Evolutionary conservation across 2,329 filamentous ascomycete genomes (phyloP).

Genomic region (Mariannaea sp.): DNA sequence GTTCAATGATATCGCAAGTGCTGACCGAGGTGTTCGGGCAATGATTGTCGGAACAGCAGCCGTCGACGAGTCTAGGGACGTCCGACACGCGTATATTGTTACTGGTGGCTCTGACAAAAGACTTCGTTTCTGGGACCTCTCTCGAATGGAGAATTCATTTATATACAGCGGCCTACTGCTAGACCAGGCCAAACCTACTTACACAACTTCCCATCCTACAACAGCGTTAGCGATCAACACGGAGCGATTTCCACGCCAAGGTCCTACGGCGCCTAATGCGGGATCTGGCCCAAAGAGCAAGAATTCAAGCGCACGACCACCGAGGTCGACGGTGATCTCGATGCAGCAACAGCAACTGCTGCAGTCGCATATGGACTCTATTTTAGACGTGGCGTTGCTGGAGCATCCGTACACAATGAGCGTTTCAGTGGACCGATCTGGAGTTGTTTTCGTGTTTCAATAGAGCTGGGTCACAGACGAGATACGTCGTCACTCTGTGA

Average conservation of each 20-base stretch:
- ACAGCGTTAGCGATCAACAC: conserved; percentile 68
- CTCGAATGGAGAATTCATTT: conserved; percentile 74
- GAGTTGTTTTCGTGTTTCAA: conserved; percentile 83
- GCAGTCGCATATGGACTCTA: conserved; percentile 83
- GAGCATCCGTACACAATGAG: conserved; percentile 93
- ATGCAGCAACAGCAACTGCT: conserved; percentile 85
- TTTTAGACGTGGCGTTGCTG: conserved; percentile 86
- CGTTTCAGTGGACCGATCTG: conserved; percentile 85
- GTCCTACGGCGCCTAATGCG: conserved; percentile 40
- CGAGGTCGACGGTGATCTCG: conserved; percentile 83
- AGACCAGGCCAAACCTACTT: conserved; percentile 75
- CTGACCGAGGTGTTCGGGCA: conserved; percentile 72
- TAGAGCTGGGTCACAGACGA: conserved; percentile 37
- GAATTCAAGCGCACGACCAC: conserved; percentile 51
- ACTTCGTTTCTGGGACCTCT: conserved; percentile 91
- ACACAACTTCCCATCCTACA: conserved; percentile 66
- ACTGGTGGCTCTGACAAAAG: conserved; percentile 89
- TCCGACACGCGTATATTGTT: conserved; percentile 81
- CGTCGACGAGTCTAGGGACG: conserved; percentile 69
- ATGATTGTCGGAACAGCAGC: conserved; percentile 77
- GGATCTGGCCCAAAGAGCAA: conserved; percentile 41
- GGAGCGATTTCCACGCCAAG: conserved; percentile 59
- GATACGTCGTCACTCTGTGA: conserved; percentile 8
- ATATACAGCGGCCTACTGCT: conserved; percentile 78
- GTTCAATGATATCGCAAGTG: conserved; percentile 56